phyloP scores from a whole-genome alignment of 192 early-diverging fungal genomes.

The Coemansia sp. region DNA sequence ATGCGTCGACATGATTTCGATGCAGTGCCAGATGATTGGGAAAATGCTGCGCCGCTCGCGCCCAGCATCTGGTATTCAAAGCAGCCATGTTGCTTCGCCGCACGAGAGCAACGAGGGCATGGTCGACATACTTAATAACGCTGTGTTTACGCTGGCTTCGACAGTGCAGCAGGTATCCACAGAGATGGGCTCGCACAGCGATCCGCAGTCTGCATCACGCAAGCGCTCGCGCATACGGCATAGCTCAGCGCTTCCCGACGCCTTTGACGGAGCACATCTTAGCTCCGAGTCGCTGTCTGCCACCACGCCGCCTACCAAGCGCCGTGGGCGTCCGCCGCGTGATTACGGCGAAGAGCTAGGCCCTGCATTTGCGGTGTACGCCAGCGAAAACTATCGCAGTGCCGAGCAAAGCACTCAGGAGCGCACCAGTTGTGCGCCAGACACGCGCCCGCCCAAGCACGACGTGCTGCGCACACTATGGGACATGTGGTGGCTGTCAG shows the following conservation, averaged over 20 bases:
- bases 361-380: constrained; percentile 50
- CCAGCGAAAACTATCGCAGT: constrained; percentile 30
- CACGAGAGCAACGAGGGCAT: constrained; percentile 29
- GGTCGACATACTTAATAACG: constrained; percentile 39
- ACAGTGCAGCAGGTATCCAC: constrained; percentile 31
- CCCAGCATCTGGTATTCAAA: constrained; percentile 18
- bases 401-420: constrained; percentile 21
- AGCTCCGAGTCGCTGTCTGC: constrained; percentile 11
- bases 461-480: constrained; percentile 45
- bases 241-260: constrained; percentile 7
- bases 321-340: constrained; percentile 54
- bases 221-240: constrained; percentile 34
- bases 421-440: constrained; percentile 7
- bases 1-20: constrained; percentile 52
- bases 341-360: constrained; percentile 53
- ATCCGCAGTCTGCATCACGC: constrained; percentile 17
- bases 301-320: constrained; percentile 39
- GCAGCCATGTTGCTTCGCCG: constrained; percentile 9
- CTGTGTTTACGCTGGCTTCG: constrained; percentile 28
- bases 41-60: constrained; percentile 52
- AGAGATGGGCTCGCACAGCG: constrained; percentile 17
- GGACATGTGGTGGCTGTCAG: constrained; percentile 51
- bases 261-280: constrained; percentile 9
- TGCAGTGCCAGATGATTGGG: constrained; percentile 53
- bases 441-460: constrained; percentile 15